Conservation (phyloP, 2,329 filamentous ascomycete genomes). For the Fusarium lateritium region DNA sequence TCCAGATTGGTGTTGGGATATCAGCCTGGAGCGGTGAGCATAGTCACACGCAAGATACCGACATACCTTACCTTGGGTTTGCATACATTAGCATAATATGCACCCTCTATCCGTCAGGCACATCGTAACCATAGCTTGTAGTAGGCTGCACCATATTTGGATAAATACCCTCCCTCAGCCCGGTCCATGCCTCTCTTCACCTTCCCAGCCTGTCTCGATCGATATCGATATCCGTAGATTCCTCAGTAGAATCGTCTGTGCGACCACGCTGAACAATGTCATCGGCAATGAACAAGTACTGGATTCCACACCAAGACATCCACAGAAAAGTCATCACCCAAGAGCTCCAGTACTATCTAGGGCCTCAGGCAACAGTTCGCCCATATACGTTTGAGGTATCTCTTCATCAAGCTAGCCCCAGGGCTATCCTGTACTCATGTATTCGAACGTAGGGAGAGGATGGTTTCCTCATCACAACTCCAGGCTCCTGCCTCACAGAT, state of each 20-base stretch:
- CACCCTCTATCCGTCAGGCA: slow-evolving; percentile 43
- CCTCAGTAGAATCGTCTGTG: slow-evolving; percentile 29
- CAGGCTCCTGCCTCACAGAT: slow-evolving; percentile 71
- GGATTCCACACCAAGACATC: slow-evolving; percentile 72
- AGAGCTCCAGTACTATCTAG: slow-evolving; percentile 71
- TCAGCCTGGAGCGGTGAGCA: slow-evolving; percentile 48
- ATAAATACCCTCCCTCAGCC: slow-evolving; percentile 49
- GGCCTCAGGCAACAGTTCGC: slow-evolving; percentile 70
- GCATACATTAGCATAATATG: slow-evolving; percentile 45
- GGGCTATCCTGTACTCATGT: slow-evolving; percentile 44
- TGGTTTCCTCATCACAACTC: slow-evolving; percentile 72
- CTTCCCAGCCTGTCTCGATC: slow-evolving; percentile 33
- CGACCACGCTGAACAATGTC: slow-evolving; percentile 45
- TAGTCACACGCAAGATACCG: slow-evolving; percentile 45
- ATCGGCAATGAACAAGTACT: slow-evolving; percentile 68
- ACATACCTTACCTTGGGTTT: slow-evolving; percentile 44
- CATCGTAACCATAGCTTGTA: slow-evolving; percentile 40
- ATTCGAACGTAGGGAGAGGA: slow-evolving; percentile 67
- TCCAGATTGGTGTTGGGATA: slow-evolving; percentile 41
- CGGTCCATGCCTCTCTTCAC: slow-evolving; percentile 22
- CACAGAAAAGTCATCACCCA: slow-evolving; percentile 73
- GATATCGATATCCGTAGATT: slow-evolving; percentile 26
- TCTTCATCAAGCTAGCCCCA: slow-evolving; percentile 39
- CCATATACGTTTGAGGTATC: slow-evolving; percentile 70
- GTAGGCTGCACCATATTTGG: slow-evolving; percentile 34